Conservation (phyloP, 2,329 filamentous ascomycete species). For the Botryotinia globosa region DNA sequence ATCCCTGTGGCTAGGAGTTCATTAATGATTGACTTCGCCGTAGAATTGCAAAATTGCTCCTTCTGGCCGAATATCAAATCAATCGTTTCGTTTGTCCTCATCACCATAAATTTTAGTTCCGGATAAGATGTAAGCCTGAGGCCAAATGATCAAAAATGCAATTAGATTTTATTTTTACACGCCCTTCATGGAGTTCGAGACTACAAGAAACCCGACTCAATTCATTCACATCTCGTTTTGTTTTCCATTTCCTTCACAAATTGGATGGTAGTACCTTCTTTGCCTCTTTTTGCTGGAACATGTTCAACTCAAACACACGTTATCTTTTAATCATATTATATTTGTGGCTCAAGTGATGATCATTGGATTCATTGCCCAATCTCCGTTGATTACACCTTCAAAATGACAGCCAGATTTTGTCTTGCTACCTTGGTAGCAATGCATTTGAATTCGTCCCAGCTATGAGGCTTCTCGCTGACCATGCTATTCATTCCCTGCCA, state of each 20-base stretch:
- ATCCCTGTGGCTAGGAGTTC: neutral
- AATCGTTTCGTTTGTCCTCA: constrained; percentile 8
- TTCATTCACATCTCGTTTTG: neutral
- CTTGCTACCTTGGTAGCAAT: neutral
- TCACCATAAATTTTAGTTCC: constrained; percentile 8
- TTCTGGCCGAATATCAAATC: neutral
- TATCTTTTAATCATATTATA: neutral
- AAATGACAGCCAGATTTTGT: neutral
- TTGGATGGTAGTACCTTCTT: neutral
- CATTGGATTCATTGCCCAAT: neutral
- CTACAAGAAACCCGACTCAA: neutral
- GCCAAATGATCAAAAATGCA: neutral
- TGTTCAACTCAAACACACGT: neutral
- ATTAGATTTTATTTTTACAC: neutral
- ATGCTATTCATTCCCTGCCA: neutral
- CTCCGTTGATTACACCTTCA: neutral
- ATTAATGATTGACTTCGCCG: neutral
- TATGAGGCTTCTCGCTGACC: neutral
- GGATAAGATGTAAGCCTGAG: constrained; percentile 1
- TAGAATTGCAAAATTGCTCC: neutral
- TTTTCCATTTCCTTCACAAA: neutral
- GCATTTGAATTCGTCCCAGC: neutral
- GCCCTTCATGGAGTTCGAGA: neutral
- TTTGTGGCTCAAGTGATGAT: constrained; percentile 6
- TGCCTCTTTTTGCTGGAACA: neutral